phyloP scores from a whole-genome alignment of 345 rosid species.

The Alliaria petiolata region DNA sequence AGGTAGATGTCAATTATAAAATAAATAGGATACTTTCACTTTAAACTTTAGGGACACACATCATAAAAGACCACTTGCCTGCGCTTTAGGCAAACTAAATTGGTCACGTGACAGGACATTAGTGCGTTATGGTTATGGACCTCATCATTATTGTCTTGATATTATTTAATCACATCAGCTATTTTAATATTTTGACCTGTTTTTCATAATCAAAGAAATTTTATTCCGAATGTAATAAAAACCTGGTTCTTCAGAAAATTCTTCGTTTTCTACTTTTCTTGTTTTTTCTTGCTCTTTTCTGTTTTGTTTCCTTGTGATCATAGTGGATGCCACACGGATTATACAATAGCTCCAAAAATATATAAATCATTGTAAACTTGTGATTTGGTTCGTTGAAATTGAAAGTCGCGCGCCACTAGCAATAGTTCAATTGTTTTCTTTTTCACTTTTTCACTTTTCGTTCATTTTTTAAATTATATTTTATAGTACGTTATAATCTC shows the following conservation, averaged over 20 bases:
- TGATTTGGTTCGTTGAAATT: slow-evolving; percentile 26
- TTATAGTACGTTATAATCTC: too few species aligned
- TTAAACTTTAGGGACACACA: not conserved
- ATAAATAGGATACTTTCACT: slow-evolving; percentile 10
- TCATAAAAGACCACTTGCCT: slow-evolving; percentile 12
- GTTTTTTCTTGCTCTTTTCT: slow-evolving; percentile 12
- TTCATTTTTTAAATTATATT: too few species aligned
- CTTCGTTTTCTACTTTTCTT: not conserved
- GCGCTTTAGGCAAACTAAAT: slow-evolving; percentile 11
- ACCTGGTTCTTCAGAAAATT: not conserved
- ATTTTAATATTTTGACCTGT: not conserved
- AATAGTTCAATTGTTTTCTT: slow-evolving; percentile 2
- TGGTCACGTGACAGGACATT: slow-evolving; percentile 3
- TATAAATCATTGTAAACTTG: slow-evolving; percentile 21
- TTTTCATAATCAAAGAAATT: too few species aligned
- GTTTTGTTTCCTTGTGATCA: slow-evolving; percentile 3
- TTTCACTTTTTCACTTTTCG: too few species aligned
- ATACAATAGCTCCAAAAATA: slow-evolving; percentile 1
- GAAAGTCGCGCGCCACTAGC: slow-evolving; percentile 24
- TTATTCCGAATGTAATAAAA: too few species aligned
- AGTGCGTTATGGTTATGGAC: not conserved
- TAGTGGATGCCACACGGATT: slow-evolving; percentile 25
- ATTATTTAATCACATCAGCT: not conserved
- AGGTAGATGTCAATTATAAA: not conserved
- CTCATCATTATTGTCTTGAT: not conserved